A percentile compares a stretch with the other conserved stretches of the same genome.
Evolutionary conservation across 306 rosid species (phyloP).

Genomic region (Ammopiptanthus mongolicus): DNA sequence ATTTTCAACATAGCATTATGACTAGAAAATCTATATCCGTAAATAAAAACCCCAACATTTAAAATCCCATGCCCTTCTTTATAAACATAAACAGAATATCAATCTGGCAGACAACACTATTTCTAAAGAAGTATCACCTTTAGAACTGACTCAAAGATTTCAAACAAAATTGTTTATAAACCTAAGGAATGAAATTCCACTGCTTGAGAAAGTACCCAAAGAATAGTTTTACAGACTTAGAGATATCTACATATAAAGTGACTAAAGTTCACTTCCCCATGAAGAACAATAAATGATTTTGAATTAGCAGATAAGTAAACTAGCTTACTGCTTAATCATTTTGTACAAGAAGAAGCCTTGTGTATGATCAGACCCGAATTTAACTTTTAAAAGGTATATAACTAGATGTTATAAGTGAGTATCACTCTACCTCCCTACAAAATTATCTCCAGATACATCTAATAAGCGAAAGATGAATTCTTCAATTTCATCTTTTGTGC

Average conservation of each 20-base stretch:
- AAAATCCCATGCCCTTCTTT: background rate
- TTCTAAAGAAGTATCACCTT: background rate
- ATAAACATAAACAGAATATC: constrained; percentile 1
- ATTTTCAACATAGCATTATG: background rate
- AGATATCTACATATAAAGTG: background rate
- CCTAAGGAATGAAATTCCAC: background rate
- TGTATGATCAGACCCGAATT: background rate
- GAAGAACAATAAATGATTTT: background rate
- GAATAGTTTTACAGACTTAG: background rate
- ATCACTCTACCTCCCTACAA: constrained; percentile 46
- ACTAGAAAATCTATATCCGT: background rate
- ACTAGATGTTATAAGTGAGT: background rate
- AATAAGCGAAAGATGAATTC: constrained; percentile 63
- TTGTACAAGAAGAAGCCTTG: background rate
- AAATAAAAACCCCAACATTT: background rate
- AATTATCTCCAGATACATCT: constrained; percentile 43
- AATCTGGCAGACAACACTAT: background rate
- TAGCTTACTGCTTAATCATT: background rate
- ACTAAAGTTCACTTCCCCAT: background rate
- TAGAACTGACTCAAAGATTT: constrained; percentile 9
- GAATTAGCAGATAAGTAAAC: background rate
- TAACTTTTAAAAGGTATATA: background rate
- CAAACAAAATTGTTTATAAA: background rate
- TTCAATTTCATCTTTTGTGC: constrained; percentile 74
- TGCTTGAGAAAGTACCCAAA: background rate